These are phyloP conservation scores for Barnettozyma wickerhamii DNA, from an alignment of 805 yeast species.

Conservation along the genomic window DNA sequence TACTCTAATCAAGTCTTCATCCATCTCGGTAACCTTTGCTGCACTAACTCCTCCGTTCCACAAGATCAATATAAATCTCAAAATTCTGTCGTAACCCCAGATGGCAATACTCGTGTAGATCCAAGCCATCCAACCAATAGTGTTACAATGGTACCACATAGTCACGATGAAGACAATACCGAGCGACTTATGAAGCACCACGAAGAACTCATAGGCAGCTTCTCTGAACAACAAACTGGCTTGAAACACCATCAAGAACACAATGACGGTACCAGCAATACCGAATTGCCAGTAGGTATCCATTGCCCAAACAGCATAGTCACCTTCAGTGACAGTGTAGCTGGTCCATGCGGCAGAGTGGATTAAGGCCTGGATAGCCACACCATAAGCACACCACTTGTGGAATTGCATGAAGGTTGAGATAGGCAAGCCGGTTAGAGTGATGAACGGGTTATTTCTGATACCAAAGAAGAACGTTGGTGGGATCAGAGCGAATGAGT, in stretches of 20 bases:
- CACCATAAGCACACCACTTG: conserved; percentile 57
- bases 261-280: conserved; percentile 40
- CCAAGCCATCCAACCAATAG: conserved; percentile 47
- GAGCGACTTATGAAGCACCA: conserved; percentile 51
- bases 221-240: conserved; percentile 49
- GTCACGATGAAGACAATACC: conserved; percentile 50
- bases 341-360: conserved; percentile 57
- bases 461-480: conserved; percentile 60
- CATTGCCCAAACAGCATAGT: conserved; percentile 37
- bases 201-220: conserved; percentile 54
- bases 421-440: conserved; percentile 53
- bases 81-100: conserved; percentile 66
- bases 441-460: conserved; percentile 64
- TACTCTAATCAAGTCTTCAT: conserved; percentile 37
- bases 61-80: conserved; percentile 50
- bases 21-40: conserved; percentile 34
- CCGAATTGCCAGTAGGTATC: conserved; percentile 47
- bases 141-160: conserved; percentile 57
- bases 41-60: conserved; percentile 55
- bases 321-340: conserved; percentile 38
- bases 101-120: conserved; percentile 52
- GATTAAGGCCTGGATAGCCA: conserved; percentile 44
- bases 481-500: conserved; percentile 53
- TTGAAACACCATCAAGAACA: conserved; percentile 43
- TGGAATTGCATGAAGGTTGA: conserved; percentile 61